These are phyloP conservation scores for Digitaria exilis DNA, from an alignment of 202 grass and related monocot species.

Conservation along the genomic window DNA sequence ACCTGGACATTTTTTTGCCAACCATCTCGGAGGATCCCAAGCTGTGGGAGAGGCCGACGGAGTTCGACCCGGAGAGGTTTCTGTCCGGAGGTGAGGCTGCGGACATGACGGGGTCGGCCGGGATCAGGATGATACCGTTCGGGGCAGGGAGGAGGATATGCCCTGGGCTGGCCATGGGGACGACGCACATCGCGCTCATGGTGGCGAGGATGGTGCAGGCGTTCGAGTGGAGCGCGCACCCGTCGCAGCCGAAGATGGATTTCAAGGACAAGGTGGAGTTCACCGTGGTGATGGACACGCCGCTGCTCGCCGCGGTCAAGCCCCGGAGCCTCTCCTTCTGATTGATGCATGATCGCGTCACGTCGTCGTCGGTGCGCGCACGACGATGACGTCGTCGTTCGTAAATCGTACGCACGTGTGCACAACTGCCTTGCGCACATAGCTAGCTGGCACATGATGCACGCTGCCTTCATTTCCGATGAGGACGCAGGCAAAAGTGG, in stretches of 20 bases:
- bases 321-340: constrained; percentile 61
- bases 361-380: too few species aligned
- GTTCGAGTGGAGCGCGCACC: constrained; percentile 82
- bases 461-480: background rate
- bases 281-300: constrained; percentile 83
- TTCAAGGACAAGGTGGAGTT: constrained; percentile 93
- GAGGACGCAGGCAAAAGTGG: background rate
- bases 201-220: constrained; percentile 87
- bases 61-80: constrained; percentile 89
- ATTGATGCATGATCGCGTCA: too few species aligned
- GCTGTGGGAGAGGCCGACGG: constrained; percentile 64
- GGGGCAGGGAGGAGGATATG: constrained; percentile 82
- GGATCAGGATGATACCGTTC: constrained; percentile 94
- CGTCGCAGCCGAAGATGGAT: constrained; percentile 69
- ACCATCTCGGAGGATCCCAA: constrained; percentile 81
- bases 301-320: constrained; percentile 70
- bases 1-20: constrained; percentile 82
- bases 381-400: too few species aligned
- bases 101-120: constrained; percentile 87
- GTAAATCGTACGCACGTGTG: background rate
- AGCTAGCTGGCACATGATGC: background rate
- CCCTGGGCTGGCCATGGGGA: constrained; percentile 82
- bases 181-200: constrained; percentile 80
- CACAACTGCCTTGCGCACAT: background rate
- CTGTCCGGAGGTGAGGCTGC: constrained; percentile 69